phyloP scores from a whole-genome alignment of 306 rosid species.

The Adenanthera pavonina region DNA sequence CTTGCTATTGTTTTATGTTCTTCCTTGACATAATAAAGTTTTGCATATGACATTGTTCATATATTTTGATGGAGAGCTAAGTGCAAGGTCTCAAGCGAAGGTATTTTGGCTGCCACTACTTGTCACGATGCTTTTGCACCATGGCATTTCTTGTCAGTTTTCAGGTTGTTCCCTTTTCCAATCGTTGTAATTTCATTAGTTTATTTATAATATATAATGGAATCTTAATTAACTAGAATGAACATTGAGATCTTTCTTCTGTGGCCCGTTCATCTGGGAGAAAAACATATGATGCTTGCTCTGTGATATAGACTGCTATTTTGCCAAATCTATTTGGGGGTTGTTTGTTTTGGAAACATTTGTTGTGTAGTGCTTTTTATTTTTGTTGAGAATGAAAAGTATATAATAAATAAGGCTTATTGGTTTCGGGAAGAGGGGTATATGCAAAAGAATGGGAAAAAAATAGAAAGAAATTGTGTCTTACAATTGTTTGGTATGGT shows the following conservation, averaged over 20 bases:
- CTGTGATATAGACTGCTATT: no score
- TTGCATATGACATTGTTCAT: conserved; percentile 92
- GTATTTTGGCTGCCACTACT: conserved; percentile 18
- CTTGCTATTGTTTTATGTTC: not conserved
- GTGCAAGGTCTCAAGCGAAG: conserved; percentile 26
- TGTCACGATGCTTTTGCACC: conserved; percentile 30
- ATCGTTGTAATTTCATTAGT: conserved; percentile 7
- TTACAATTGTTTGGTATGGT: no score
- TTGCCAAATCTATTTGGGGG: no score
- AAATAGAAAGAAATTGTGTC: no score
- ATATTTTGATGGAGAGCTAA: conserved; percentile 65
- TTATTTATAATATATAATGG: not conserved
- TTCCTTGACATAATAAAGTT: conserved; percentile 70
- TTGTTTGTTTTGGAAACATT: no score
- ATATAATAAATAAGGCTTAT: no score
- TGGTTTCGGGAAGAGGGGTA: no score
- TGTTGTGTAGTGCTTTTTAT: no score
- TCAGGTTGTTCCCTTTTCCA: conserved; percentile 28
- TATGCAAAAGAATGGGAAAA: no score
- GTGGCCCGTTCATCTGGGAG: no score
- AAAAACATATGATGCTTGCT: no score
- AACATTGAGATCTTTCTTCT: not conserved
- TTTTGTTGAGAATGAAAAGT: not conserved
- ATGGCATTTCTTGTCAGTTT: conserved; percentile 30
- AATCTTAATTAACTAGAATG: conserved; percentile 12